These are phyloP conservation scores for Candida hungchunana DNA, from an alignment of 805 yeast genomes.

Conservation along the genomic window DNA sequence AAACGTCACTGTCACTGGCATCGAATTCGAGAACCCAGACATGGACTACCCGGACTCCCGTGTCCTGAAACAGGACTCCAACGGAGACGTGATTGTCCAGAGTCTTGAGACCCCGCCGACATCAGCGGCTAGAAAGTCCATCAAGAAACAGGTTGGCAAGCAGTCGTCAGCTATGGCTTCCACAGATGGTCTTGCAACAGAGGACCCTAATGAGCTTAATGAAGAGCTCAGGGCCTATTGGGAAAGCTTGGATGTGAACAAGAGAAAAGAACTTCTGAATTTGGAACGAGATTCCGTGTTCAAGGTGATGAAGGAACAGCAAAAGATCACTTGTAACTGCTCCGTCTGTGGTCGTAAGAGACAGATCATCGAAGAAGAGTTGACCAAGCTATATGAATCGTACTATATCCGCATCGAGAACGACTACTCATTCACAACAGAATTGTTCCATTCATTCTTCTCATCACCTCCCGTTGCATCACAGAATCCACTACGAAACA, in stretches of 20 bases:
- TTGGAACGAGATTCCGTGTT: constrained; percentile 69
- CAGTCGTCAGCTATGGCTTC: constrained; percentile 36
- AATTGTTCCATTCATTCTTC: constrained; percentile 16
- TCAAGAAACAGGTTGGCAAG: constrained; percentile 32
- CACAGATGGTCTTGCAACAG: constrained; percentile 11
- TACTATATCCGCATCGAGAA: constrained; percentile 42
- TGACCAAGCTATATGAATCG: constrained; percentile 67
- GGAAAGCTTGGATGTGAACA: constrained; percentile 57
- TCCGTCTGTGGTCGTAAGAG: constrained; percentile 74
- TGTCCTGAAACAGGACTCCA: constrained; percentile 62
- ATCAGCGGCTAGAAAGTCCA: constrained; percentile 3
- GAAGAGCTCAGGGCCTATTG: constrained; percentile 42
- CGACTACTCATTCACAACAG: constrained; percentile 9
- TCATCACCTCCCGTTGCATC: no score
- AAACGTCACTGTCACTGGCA: constrained; percentile 12
- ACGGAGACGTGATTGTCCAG: constrained; percentile 76
- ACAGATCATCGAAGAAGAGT: constrained; percentile 66
- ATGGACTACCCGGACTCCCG: constrained; percentile 70
- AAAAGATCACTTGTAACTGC: constrained; percentile 61
- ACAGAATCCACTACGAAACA: no score
- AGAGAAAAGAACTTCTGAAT: constrained; percentile 56
- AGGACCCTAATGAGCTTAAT: constrained; percentile 19
- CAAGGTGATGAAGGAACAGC: constrained; percentile 57
- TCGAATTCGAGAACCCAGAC: constrained; percentile 46
- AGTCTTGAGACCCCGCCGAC: constrained; percentile 27